Evolutionary conservation across 1,284 basidiomycete genomes (phyloP).

Genomic region (Ceratobasidium papillatum): DNA sequence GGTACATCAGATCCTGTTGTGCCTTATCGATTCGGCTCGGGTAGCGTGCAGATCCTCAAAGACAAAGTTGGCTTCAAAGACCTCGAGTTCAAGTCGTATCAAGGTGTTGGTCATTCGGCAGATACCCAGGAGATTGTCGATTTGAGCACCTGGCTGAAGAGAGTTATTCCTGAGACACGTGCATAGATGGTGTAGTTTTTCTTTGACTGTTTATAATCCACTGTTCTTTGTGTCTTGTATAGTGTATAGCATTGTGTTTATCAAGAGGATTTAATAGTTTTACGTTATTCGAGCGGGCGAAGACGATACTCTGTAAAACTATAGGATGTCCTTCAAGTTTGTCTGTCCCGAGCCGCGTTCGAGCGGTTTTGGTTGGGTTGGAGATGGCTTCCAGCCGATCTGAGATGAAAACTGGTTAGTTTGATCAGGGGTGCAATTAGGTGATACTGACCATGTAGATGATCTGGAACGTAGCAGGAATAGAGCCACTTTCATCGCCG

Average conservation of each 20-base stretch:
- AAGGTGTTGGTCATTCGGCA: slow-evolving; percentile 38
- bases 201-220: not conserved
- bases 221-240: slow-evolving; percentile 3
- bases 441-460: slow-evolving; percentile 81
- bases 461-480: slow-evolving; percentile 96
- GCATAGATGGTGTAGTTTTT: not conserved
- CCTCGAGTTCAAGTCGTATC: slow-evolving; percentile 41
- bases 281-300: not conserved
- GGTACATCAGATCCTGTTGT: slow-evolving; percentile 82
- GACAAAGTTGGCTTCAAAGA: slow-evolving; percentile 59
- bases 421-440: slow-evolving; percentile 17
- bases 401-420: slow-evolving; percentile 50
- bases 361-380: slow-evolving; percentile 84
- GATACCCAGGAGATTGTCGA: slow-evolving; percentile 42
- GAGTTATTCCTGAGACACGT: slow-evolving; percentile 8
- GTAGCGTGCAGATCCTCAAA: slow-evolving; percentile 65
- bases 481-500: slow-evolving; percentile 79
- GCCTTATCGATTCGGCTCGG: slow-evolving; percentile 58
- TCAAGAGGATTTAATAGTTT: not conserved
- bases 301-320: not conserved
- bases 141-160: slow-evolving; percentile 41
- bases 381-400: slow-evolving; percentile 99
- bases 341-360: slow-evolving; percentile 85
- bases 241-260: slow-evolving; percentile 3
- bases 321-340: slow-evolving; percentile 83